Evolutionary conservation across 768 basidiomycete species (phyloP).

Genomic region (Leccinum pellstonianum): DNA sequence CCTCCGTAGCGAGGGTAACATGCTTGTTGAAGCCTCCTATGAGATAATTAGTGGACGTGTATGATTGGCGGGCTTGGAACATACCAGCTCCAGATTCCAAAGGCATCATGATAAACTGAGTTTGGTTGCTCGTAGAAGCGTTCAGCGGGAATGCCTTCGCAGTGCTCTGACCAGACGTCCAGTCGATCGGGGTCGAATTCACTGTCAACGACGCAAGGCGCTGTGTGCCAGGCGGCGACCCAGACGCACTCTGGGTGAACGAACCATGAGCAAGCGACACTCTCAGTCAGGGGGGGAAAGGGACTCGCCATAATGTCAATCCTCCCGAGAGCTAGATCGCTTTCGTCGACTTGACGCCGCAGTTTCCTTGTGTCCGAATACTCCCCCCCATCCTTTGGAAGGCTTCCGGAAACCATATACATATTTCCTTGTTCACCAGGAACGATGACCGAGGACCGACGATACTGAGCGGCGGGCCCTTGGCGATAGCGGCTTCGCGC

Average conservation of each 20-base stretch:
- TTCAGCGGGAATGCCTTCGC: constrained; percentile 41
- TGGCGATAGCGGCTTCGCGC: constrained; percentile 22
- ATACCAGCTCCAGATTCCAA: constrained; percentile 15
- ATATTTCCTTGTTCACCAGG: constrained; percentile 26
- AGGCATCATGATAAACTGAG: constrained; percentile 42
- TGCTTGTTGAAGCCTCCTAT: constrained; percentile 18
- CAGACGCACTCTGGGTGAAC: constrained; percentile 7
- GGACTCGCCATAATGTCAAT: constrained; percentile 50
- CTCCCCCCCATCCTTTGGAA: background rate
- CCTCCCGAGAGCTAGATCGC: constrained; percentile 37
- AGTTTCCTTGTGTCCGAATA: background rate
- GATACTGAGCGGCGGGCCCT: constrained; percentile 7
- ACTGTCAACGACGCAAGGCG: constrained; percentile 25
- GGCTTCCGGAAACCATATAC: constrained; percentile 26
- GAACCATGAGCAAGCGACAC: constrained; percentile 4
- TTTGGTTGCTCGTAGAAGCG: constrained; percentile 48
- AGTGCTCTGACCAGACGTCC: constrained; percentile 26
- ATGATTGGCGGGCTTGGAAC: background rate
- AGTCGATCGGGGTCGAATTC: constrained; percentile 26
- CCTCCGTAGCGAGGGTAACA: constrained; percentile 45
- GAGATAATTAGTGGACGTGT: constrained; percentile 5
- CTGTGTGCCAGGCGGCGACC: constrained; percentile 1
- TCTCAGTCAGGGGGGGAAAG: constrained; percentile 1
- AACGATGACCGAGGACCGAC: constrained; percentile 25
- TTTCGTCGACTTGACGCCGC: constrained; percentile 15